Base-by-base conservation (phyloP, 148 eudicot species). In the Persicaria maculosa region DNA sequence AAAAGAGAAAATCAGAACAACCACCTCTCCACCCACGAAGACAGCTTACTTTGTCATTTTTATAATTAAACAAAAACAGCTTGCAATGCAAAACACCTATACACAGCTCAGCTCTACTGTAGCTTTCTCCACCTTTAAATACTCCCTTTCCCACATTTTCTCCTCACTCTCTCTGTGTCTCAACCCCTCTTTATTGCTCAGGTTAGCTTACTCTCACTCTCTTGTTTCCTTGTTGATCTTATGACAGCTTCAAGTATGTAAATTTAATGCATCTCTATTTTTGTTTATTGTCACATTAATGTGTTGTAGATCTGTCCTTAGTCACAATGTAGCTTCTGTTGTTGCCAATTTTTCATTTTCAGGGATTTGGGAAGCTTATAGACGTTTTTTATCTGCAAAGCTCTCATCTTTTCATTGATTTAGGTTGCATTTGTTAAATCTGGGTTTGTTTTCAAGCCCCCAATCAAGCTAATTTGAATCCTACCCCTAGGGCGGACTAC, bases 21-120 rank as follows among this genome's bases (percentile, higher is more conserved):
- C 70, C 70, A 65, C 65, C 65, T 65, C 70, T 64, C 69, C 16
- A 40, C 46, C 17, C 46, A 40, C 36, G 4, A 12, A 62, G 69
- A 64, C 69, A 64, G 40, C 69, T 46, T 36, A 64, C 69, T 36
- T 64, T 36, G 46, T 40, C 4, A 2, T 36, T 36, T 64, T 64
- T 64, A 25, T 64, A 11, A 36, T 64, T 36, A 64, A 8, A 22
- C 36, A 64, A 8, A 22, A 64, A 64, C 36, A 36, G 69, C 46
- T 40, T 15, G 68, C 43, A 55, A 55, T 5, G 7, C 31, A n/a
- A 7, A 7, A 6, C 31, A 5, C 3, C 62, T 8, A 22, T 25
- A 17, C 62, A 57, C 64, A 62, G 45, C 70, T 65, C 70, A 40
- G 6, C 6, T 25, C 9, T 62, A 65, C 47, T 40, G 70, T 65